Conservation (phyloP, 441 rosid species). For the Viola pubescens region DNA sequence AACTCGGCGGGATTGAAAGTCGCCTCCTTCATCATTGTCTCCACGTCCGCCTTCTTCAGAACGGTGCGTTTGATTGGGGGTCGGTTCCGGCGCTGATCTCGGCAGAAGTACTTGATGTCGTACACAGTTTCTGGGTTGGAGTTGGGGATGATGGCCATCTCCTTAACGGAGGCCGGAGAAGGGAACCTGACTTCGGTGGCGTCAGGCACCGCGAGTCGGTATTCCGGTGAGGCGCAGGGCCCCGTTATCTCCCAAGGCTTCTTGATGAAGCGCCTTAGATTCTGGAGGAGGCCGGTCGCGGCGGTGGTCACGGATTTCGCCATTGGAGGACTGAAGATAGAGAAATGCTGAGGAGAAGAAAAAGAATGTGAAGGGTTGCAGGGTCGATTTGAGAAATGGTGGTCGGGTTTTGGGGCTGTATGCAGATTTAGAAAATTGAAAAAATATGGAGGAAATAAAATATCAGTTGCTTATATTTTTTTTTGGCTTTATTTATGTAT, state of each 20-base stretch:
- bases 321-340: constrained; percentile 20
- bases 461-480: too few species aligned
- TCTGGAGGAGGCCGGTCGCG: constrained; percentile 44
- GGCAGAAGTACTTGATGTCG: constrained; percentile 63
- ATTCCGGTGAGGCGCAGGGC: constrained; percentile 80
- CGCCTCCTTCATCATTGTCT: constrained; percentile 66
- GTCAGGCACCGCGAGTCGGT: constrained; percentile 40
- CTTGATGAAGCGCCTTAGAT: constrained; percentile 58
- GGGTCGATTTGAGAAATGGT: too few species aligned
- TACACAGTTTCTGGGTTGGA: constrained; percentile 82
- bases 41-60: constrained; percentile 63
- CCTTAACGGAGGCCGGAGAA: constrained; percentile 61
- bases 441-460: not conserved
- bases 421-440: not conserved
- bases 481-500: not conserved
- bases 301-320: constrained; percentile 48
- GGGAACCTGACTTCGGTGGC: constrained; percentile 60
- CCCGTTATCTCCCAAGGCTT: constrained; percentile 95
- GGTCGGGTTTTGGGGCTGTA: not conserved
- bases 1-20: constrained; percentile 55
- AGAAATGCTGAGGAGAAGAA: not conserved
- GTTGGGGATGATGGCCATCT: constrained; percentile 50
- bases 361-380: not conserved
- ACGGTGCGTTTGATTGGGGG: constrained; percentile 58
- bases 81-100: constrained; percentile 88